Conservation (phyloP, 164 flowering plant genomes). For the Vitis riparia region DNA sequence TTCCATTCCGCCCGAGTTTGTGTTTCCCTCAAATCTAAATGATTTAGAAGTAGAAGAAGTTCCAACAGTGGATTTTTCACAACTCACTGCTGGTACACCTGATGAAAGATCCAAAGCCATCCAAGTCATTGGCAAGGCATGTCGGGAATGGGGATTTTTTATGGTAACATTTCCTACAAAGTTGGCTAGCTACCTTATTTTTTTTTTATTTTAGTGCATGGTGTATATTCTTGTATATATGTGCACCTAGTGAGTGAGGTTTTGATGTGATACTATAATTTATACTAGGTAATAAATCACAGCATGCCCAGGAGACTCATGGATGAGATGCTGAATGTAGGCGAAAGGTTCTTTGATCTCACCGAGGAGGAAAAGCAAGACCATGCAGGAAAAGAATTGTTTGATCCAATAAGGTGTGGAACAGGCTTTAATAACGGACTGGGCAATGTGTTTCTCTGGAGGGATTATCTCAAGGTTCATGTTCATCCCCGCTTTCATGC, state of each 20-base stretch:
- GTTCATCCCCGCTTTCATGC: conserved; percentile 28
- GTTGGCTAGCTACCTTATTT: neutral
- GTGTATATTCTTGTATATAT: too few relatives aligned
- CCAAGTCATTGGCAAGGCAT: conserved; percentile 38
- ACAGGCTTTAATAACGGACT: conserved; percentile 18
- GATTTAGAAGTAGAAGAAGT: conserved; percentile 11
- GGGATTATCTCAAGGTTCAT: conserved; percentile 29
- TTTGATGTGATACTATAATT: neutral
- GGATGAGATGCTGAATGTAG: conserved; percentile 7
- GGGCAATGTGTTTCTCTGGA: conserved; percentile 21
- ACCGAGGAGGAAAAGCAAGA: conserved; percentile 20
- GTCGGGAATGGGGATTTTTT: conserved; percentile 68
- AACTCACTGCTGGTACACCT: conserved; percentile 30
- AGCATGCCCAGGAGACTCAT: conserved; percentile 18
- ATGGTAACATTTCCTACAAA: conserved; percentile 23
- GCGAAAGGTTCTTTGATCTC: conserved; percentile 16
- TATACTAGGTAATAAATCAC: conserved; percentile 22
- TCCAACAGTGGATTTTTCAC: conserved; percentile 30
- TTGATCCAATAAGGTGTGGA: conserved; percentile 30
- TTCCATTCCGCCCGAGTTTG: conserved; percentile 10
- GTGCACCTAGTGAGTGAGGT: too few relatives aligned
- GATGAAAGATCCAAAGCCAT: conserved; percentile 39
- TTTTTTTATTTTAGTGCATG: neutral
- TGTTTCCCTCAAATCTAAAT: neutral
- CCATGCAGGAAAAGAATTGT: conserved; percentile 20